phyloP scores from a whole-genome alignment of 352 stramenopile species.

The Globisporangium acanthophoron region DNA sequence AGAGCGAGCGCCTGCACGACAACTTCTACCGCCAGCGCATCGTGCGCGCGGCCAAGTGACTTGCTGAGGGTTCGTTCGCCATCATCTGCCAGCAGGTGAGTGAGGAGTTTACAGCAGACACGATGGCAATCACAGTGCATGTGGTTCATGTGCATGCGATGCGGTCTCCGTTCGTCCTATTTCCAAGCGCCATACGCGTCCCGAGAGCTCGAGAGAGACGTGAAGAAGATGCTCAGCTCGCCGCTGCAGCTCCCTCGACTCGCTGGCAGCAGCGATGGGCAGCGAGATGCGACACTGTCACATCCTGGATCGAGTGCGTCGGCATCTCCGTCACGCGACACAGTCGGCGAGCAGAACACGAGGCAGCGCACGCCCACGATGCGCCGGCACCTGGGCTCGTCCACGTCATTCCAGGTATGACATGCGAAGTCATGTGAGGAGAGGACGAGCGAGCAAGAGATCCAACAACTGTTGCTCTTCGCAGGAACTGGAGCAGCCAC shows the following conservation, averaged over 20 bases:
- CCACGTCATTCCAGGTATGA: background rate
- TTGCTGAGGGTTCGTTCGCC: background rate
- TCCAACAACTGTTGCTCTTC: background rate
- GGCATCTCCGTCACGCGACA: background rate
- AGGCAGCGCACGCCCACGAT: too few species aligned
- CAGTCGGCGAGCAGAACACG: background rate
- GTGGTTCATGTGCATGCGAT: too few species aligned
- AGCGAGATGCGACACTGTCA: too few species aligned
- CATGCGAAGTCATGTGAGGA: background rate
- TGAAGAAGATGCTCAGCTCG: too few species aligned
- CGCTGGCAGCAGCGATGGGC: too few species aligned
- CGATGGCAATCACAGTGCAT: too few species aligned
- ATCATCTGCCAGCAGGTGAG: too few species aligned
- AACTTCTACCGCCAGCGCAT: conserved; percentile 83
- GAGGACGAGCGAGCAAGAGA: background rate
- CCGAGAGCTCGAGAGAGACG: too few species aligned
- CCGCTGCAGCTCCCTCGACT: too few species aligned
- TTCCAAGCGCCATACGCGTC: too few species aligned
- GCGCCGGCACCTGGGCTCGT: background rate
- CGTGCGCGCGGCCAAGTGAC: conserved; percentile 49
- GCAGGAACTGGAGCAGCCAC: conserved; percentile 1
- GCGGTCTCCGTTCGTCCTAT: too few species aligned
- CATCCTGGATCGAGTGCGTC: background rate
- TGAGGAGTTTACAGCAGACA: too few species aligned
- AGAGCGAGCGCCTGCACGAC: conserved; percentile 39